Base-by-base conservation (phyloP, 495 filamentous ascomycete genomes). In the Penicillium steckii region DNA sequence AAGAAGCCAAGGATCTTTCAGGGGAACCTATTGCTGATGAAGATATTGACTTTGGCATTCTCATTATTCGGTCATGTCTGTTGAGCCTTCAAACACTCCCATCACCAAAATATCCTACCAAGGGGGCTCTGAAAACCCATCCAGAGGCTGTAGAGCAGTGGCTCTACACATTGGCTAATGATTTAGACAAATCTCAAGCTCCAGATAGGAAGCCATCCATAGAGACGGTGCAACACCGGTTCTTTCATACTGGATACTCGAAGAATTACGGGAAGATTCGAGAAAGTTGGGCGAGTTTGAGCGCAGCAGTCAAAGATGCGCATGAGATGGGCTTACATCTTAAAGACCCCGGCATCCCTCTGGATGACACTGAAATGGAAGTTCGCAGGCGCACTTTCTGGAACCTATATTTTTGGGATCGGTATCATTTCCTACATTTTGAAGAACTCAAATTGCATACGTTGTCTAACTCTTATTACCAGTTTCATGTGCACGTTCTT, bases 11-110 rank as follows among this genome's bases (percentile, higher is more conserved):
- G 9, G 3, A 41, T 22, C 19, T 8, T n/a, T 21, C 38, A 41
- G 9, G 19, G 3, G 38, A 4, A 23, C 18, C 49, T 19, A 33
- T 42, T 40, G 30, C 59, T n/a, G 40, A 42, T 21, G 63, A 69
- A 50, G 43, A 58, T 4, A 60, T 52, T 23, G 50, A 42, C 37
- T 64, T 48, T 25, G 46, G 29, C 18, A 37, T 48, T 18, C 48
- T 50, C 24, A 32, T 50, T n/a, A 22, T 50, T 2, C 35, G 48
- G 6, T 41, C 38, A 18, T 50, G 48, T 22, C n/a, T 50, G 6
- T 2, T 50, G 8, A 50, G 48, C 22, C 24, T 43, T 24, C 48
- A 50, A 43, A 27, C 22, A 1, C 35, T 50, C 17, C 48, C 48
- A 12, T 37, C 38, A 13, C 35, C 37, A 4, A 30, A 50, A 23